A percentile compares a stretch with the other conserved stretches of the same genome.
Evolutionary conservation across 108 stramenopile genomes (phyloP).

Genomic region (Cylindrotheca fusiformis): DNA sequence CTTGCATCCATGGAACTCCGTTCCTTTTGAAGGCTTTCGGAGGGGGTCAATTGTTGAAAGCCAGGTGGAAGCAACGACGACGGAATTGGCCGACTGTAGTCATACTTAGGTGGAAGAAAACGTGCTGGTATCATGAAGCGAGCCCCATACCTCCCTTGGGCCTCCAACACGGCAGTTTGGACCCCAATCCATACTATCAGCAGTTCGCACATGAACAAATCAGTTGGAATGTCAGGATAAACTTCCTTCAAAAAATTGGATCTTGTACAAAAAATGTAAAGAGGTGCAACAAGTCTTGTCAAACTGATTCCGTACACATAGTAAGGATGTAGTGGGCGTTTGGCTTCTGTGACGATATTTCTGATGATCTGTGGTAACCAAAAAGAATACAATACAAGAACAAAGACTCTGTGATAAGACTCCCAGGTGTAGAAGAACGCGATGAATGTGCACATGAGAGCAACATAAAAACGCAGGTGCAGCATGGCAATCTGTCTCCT

Average conservation of each 20-base stretch:
- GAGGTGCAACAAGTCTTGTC: constrained; percentile 82
- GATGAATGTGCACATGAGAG: constrained; percentile 69
- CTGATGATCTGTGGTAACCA: constrained; percentile 96
- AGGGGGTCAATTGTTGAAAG: constrained; percentile 2
- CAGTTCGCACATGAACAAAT: constrained; percentile 57
- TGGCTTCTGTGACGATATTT: constrained; percentile 80
- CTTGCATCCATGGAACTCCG: constrained; percentile 8
- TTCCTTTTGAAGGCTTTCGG: constrained; percentile 17
- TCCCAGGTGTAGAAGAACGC: constrained; percentile 54
- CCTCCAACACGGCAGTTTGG: constrained; percentile 78
- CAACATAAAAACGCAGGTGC: constrained; percentile 88
- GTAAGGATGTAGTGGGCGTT: constrained; percentile 76
- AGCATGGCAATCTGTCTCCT: constrained; percentile 73
- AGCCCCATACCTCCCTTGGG: constrained; percentile 83
- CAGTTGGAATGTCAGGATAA: constrained; percentile 62
- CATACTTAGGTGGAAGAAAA: constrained; percentile 91
- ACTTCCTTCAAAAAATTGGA: constrained; percentile 88
- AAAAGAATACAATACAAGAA: constrained; percentile 86
- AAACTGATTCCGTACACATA: constrained; percentile 89
- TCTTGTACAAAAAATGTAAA: constrained; percentile 87
- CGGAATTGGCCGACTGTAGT: constrained; percentile 91
- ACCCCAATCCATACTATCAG: constrained; percentile 83
- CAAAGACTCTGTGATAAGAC: constrained; percentile 47
- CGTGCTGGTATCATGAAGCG: constrained; percentile 91
- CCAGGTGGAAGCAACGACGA: constrained; percentile 48